A percentile compares a stretch with the other conserved stretches of the same genome.
These are phyloP conservation scores for Pyrus hybrid DNA, from an alignment of 331 rosid species.

Conservation along the genomic window DNA sequence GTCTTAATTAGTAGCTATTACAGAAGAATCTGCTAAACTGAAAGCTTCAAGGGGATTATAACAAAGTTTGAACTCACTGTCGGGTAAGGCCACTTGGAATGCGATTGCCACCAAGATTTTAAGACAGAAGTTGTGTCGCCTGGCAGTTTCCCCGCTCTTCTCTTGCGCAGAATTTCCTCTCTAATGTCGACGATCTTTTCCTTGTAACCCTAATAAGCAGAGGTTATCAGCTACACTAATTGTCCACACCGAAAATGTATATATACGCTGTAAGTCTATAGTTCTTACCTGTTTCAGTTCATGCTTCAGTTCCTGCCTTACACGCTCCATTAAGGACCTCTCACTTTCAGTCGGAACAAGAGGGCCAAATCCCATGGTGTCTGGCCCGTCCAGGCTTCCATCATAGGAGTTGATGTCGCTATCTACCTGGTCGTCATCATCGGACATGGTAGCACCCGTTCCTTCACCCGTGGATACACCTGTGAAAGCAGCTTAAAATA, in stretches of 20 bases:
- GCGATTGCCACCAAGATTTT: conserved; percentile 97
- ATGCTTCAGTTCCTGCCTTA: conserved; percentile 83
- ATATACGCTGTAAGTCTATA: neutral
- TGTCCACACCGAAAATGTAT: neutral
- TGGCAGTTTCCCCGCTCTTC: conserved; percentile 92
- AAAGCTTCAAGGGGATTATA: neutral
- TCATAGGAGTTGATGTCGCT: conserved; percentile 66
- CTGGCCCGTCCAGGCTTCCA: conserved; percentile 62
- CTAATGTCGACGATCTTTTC: conserved; percentile 87
- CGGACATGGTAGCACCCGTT: conserved; percentile 92
- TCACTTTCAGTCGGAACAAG: conserved; percentile 91
- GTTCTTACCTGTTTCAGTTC: conserved; percentile 66
- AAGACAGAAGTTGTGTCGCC: conserved; percentile 89
- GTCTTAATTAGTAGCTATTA: neutral
- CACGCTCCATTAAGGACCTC: conserved; percentile 97
- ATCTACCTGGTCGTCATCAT: conserved; percentile 82
- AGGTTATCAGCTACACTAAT: neutral
- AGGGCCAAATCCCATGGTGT: conserved; percentile 84
- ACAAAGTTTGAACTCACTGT: conserved; percentile 42
- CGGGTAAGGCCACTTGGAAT: conserved; percentile 97
- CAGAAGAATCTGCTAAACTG: neutral
- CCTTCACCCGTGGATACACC: conserved; percentile 95
- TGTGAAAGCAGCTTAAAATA: conserved; percentile 16
- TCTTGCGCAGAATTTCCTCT: conserved; percentile 86
- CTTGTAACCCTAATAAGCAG: conserved; percentile 69